A percentile compares a stretch with the other conserved stretches of the same genome.
phyloP scores from a whole-genome alignment of 805 yeast species.

The Sugiyamaella smithiae region DNA sequence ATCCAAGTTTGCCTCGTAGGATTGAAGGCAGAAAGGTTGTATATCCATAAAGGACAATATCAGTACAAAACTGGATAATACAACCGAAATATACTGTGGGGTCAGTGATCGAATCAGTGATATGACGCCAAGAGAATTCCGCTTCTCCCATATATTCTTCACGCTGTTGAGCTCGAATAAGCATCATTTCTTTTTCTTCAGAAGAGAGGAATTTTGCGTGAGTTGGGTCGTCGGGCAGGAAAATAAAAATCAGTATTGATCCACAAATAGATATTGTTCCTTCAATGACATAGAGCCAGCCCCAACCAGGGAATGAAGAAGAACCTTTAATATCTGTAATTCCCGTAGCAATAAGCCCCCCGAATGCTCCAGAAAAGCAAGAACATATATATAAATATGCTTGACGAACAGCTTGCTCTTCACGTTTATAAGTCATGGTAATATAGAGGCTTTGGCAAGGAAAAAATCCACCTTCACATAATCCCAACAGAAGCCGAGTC shows the following conservation, averaged over 20 bases:
- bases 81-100: constrained; percentile 8
- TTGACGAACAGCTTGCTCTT: constrained; percentile 48
- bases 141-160: constrained; percentile 2
- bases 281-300: constrained; percentile 56
- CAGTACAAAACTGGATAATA: constrained; percentile 9
- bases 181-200: not conserved
- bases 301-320: constrained; percentile 48
- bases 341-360: constrained; percentile 55
- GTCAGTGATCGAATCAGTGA: constrained; percentile 6
- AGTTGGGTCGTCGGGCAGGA: constrained; percentile 45
- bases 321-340: constrained; percentile 44
- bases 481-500: constrained; percentile 45
- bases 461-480: constrained; percentile 49
- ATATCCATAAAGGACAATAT: constrained; percentile 14
- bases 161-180: not conserved
- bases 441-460: constrained; percentile 49
- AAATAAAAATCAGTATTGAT: constrained; percentile 44
- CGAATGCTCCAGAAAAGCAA: constrained; percentile 48
- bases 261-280: constrained; percentile 50
- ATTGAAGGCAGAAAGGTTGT: constrained; percentile 12
- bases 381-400: constrained; percentile 52
- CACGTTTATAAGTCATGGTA: constrained; percentile 54
- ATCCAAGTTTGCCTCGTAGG: constrained; percentile 1
- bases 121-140: constrained; percentile 8
- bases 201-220: not conserved